Base-by-base conservation (phyloP, 2,329 filamentous ascomycete genomes). In the Calycina herbarum region DNA sequence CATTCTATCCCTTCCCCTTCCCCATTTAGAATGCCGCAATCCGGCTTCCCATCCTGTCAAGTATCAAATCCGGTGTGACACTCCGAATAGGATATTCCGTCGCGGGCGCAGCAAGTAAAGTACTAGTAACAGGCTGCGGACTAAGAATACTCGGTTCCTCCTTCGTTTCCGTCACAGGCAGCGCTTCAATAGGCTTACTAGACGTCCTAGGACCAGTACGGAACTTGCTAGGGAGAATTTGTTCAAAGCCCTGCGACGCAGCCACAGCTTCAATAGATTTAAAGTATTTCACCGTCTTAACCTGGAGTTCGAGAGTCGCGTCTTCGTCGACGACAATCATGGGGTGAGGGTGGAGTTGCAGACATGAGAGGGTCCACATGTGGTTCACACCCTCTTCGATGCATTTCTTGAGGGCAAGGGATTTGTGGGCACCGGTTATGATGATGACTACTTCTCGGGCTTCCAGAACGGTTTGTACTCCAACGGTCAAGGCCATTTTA, bases 281-380 rank as follows among this genome's bases (percentile, higher is more conserved):
- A 77, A 91, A 91, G 76, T 91, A 91, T 80, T 84, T 86, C 73
- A 91, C 89, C 0, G 89, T 91, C 81, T 91, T 91, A 68, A 91
- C 89, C 75, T 89, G 88, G 61, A 92, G 80, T 76, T 91, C 89
- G 15, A 90, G 79, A 1, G 89, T 92, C 17, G 89, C 89, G 74
- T 94, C 91, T 73, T 94, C 91, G 73, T 96, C 92, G 57, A 90
- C 91, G 10, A 94, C 91, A 70, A 95, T 88, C 82, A 95, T 87
- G 62, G 92, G 89, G 73, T 94, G 89, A 3, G 87, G 89, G 77
- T 95, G 92, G 68, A 94, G 80, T 76, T 96, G 92, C 54, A 96
- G 82, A 63, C 87, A 88, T 8, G 91, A 94, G 6, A 95, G 83
- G 0, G 92, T 94, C 92, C 92, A 96, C 90, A 94, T 94, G 79